Percentiles rank a stretch among this genome's conserved stretches.
Evolutionary conservation across 2,329 filamentous ascomycete species (phyloP).

Genomic region (Mycosphaerella arachidis): DNA sequence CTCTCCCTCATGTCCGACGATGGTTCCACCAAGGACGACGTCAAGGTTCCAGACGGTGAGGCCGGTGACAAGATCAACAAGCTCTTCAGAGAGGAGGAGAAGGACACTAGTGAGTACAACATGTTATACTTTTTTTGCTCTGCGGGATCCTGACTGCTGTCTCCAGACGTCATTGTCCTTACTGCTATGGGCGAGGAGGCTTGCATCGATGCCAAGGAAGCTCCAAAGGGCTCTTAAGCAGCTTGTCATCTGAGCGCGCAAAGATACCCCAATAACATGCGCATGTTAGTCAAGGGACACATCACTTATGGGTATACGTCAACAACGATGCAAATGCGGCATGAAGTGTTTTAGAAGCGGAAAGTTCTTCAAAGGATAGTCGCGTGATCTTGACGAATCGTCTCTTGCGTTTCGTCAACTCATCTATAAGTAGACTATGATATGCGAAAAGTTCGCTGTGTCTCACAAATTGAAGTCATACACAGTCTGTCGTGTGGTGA

Average conservation of each 20-base stretch:
- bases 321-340: conserved; percentile 20
- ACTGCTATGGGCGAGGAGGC: conserved; percentile 94
- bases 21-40: conserved; percentile 87
- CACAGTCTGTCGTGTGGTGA: background rate
- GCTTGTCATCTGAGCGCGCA: conserved; percentile 10
- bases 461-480: background rate
- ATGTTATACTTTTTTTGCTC: background rate
- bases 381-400: conserved; percentile 22
- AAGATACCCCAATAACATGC: conserved; percentile 13
- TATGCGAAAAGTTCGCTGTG: conserved; percentile 13
- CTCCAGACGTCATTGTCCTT: conserved; percentile 79
- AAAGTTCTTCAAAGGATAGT: conserved; percentile 22
- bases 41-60: conserved; percentile 87
- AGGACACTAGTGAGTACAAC: conserved; percentile 77
- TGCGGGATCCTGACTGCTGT: conserved; percentile 18
- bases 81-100: conserved; percentile 77
- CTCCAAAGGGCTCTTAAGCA: conserved; percentile 49
- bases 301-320: conserved; percentile 21
- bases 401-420: conserved; percentile 16
- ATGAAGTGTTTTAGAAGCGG: conserved; percentile 25
- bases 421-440: conserved; percentile 24
- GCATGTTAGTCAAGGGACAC: conserved; percentile 11
- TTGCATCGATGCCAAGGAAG: conserved; percentile 92
- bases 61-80: conserved; percentile 79
- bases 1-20: conserved; percentile 88